These are phyloP conservation scores for Lachnum nothofagi DNA, from an alignment of 2,329 filamentous ascomycete species.

Conservation along the genomic window DNA sequence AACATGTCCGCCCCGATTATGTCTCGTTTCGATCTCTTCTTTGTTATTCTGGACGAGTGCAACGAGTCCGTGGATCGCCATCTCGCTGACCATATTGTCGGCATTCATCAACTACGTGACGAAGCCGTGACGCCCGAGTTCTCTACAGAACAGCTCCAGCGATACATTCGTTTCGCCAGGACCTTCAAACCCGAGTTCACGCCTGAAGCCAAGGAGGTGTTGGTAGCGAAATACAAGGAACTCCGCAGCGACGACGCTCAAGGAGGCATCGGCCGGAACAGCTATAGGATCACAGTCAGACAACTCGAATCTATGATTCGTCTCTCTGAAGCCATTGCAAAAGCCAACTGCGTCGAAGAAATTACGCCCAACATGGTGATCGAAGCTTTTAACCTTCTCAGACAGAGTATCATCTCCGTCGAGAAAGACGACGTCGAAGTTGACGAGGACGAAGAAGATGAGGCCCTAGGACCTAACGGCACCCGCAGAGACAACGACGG, in stretches of 20 bases:
- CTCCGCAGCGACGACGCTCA: constrained; percentile 88
- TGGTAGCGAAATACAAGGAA: constrained; percentile 94
- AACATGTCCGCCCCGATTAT: constrained; percentile 99
- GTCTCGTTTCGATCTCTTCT: constrained; percentile 98
- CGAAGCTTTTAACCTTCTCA: constrained; percentile 84
- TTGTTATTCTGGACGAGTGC: constrained; percentile 94
- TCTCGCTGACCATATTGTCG: constrained; percentile 89
- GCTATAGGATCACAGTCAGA: constrained; percentile 93
- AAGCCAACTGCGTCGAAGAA: constrained; percentile 92
- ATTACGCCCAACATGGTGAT: constrained; percentile 79
- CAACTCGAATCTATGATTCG: constrained; percentile 96
- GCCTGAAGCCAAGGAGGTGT: constrained; percentile 73
- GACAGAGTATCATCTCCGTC: constrained; percentile 94
- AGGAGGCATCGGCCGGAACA: constrained; percentile 88
- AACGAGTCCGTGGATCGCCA: constrained; percentile 88
- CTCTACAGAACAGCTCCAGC: constrained; percentile 90
- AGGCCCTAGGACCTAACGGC: constrained; percentile 41
- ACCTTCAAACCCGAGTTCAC: constrained; percentile 94
- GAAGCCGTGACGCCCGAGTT: constrained; percentile 89
- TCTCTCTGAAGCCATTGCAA: constrained; percentile 93
- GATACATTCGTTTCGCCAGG: constrained; percentile 92
- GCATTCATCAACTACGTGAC: constrained; percentile 86
- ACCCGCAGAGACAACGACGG: constrained; percentile 42
- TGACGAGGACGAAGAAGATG: constrained; percentile 70
- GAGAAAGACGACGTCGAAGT: constrained; percentile 97